Evolutionary conservation across 495 filamentous ascomycete species (phyloP), one percentile per base, ranked within the genome.

Genomic region (Lasiosphaeria miniovina): DNA sequence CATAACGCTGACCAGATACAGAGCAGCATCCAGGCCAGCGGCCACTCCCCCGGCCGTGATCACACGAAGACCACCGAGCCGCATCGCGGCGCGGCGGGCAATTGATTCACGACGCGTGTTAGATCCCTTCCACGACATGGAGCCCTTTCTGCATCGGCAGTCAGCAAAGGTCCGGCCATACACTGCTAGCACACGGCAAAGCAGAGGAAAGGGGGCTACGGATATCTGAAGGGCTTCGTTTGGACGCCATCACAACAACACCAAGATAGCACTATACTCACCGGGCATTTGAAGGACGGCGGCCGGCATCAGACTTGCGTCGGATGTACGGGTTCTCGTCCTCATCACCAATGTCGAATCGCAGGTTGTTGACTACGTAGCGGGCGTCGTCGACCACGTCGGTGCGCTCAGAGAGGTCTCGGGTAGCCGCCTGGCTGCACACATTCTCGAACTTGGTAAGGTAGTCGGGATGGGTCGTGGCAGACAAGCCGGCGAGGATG

Each of bases 341-440:
- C 67, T 88, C 84, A 61, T 88, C 84, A 57, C 86, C 86, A 41
- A 90, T 77, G 58, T 90, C 87, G 70, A 89, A 90, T 55, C 87
- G 85, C 49, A 88, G 80, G 70, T 90, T 90, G 75, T 90, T 90
- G 66, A 92, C 88, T 8, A 92, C 83, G 63, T 90, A 91, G 64
- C 89, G 80, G 68, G 88, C 86, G 55, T 81, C 76, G 60, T 91
- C 88, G 59, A 91, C 78, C 46, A 93, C 86, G 61, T 90, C 86
- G 50, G 86, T 86, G 52, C 84, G 80, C 70, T 86, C 82, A n/a
- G 78, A 75, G 17, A 80, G 54, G 58, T 82, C 78, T 36, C 79
- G 73, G 33, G 80, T 77, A 8, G 85, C 79, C 49, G 85, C 84
- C 61, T 88, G 80, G 65, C 83, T 84, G 71, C 87, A 89, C 43